Conservation (phyloP, 208 protist species). For the Novymonas esmeraldas region DNA sequence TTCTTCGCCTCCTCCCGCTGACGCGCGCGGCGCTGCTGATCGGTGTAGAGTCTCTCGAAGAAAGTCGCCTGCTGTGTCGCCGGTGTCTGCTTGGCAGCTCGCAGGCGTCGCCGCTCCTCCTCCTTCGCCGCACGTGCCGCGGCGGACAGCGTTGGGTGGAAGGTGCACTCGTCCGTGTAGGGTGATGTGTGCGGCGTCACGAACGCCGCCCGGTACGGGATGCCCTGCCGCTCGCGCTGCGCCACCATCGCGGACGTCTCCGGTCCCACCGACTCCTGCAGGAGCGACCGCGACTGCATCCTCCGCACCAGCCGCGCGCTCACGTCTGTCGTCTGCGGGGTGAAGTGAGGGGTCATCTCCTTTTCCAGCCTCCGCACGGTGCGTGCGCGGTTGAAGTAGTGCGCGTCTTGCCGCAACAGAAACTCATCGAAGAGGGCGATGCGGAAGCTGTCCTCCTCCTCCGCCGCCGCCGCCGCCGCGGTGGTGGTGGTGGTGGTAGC, state of each 20-base stretch:
- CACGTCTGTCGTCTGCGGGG: constrained; percentile 47
- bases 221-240: constrained; percentile 27
- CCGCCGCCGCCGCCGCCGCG: neutral
- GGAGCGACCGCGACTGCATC: constrained; percentile 51
- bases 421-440: constrained; percentile 80
- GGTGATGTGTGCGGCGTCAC: constrained; percentile 64
- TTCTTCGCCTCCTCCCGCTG: constrained; percentile 32
- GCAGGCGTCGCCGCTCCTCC: constrained; percentile 5
- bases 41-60: constrained; percentile 40
- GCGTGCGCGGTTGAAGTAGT: constrained; percentile 52
- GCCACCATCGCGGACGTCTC: constrained; percentile 34
- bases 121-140: constrained; percentile 25
- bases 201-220: constrained; percentile 39
- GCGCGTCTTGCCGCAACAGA: constrained; percentile 70
- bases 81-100: neutral
- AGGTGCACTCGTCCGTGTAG: constrained; percentile 78
- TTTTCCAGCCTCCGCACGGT: constrained; percentile 47
- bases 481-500: no score
- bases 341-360: constrained; percentile 63
- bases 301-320: constrained; percentile 59
- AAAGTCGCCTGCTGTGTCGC: constrained; percentile 9
- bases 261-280: constrained; percentile 33
- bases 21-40: constrained; percentile 31
- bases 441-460: constrained; percentile 31
- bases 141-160: constrained; percentile 57